Percentiles rank a stretch among this genome's conserved stretches.
phyloP scores from a whole-genome alignment of 306 rosid species.

The Quercus gilva region DNA sequence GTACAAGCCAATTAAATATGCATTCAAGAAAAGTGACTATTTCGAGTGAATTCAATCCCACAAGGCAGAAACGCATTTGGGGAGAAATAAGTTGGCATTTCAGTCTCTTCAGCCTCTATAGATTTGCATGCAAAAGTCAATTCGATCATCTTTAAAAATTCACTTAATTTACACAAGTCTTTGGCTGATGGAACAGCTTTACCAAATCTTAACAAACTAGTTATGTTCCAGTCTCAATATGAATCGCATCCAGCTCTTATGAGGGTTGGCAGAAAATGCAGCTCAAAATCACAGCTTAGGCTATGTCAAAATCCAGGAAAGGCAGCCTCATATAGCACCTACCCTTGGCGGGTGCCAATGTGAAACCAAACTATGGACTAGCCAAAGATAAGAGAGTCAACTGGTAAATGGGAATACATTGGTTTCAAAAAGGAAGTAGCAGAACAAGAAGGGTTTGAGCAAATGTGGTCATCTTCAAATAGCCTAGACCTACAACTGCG shows the following conservation, averaged over 20 bases:
- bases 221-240: background rate
- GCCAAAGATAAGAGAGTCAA: no score
- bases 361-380: no score
- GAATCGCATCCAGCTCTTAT: background rate
- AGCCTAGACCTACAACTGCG: no score
- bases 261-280: background rate
- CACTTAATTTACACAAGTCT: conserved; percentile 1
- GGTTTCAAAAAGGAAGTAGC: no score
- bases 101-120: conserved; percentile 5
- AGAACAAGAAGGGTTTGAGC: no score
- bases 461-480: no score
- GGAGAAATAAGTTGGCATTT: conserved; percentile 23
- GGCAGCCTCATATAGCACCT: no score
- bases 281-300: background rate
- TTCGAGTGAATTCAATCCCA: background rate
- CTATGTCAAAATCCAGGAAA: background rate
- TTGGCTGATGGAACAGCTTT: conserved; percentile 4
- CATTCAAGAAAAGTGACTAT: conserved; percentile 14
- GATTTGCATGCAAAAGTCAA: no score
- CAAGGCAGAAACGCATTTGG: conserved; percentile 30
- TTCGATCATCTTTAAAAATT: background rate
- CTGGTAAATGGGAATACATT: no score
- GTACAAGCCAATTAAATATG: background rate
- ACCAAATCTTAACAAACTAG: background rate
- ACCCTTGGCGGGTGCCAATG: no score